Conservation (phyloP, 208 protist species). For the Leishmania guyanensis region DNA sequence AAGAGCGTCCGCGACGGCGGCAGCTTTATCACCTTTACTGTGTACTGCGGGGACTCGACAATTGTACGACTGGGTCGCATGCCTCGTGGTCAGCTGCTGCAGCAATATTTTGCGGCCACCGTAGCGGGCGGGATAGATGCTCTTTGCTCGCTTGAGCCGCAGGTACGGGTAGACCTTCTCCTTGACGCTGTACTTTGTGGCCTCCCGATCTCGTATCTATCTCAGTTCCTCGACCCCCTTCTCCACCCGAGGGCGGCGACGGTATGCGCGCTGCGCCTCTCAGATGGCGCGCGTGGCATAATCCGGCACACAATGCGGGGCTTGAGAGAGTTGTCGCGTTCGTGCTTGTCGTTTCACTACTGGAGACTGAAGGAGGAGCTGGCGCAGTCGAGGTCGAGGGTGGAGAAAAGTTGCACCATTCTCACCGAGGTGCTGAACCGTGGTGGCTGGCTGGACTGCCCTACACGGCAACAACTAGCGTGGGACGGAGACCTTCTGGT, state of each 20-base stretch:
- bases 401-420: constrained; percentile 21
- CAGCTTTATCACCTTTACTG: constrained; percentile 39
- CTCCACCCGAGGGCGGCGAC: constrained; percentile 27
- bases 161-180: constrained; percentile 33
- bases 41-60: constrained; percentile 53
- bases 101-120: constrained; percentile 35
- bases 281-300: constrained; percentile 39
- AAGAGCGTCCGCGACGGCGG: constrained; percentile 26
- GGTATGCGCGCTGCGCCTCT: constrained; percentile 24
- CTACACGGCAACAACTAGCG: constrained; percentile 15
- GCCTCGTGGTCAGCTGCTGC: constrained; percentile 39
- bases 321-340: constrained; percentile 31
- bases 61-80: constrained; percentile 43
- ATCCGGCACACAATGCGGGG: constrained; percentile 32
- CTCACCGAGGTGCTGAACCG: constrained; percentile 38
- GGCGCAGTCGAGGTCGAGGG: constrained; percentile 20
- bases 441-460: constrained; percentile 56
- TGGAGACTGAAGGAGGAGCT: constrained; percentile 47
- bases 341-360: constrained; percentile 43
- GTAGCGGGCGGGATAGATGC: constrained; percentile 20
- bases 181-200: constrained; percentile 39
- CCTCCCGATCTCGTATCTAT: constrained; percentile 26
- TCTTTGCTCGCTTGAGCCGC: constrained; percentile 29
- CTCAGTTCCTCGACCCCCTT: constrained; percentile 26
- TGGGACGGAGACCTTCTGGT: constrained; percentile 24